Conservation (phyloP, 192 early-diverging fungal species). For the Helicostylum pulchrum region DNA sequence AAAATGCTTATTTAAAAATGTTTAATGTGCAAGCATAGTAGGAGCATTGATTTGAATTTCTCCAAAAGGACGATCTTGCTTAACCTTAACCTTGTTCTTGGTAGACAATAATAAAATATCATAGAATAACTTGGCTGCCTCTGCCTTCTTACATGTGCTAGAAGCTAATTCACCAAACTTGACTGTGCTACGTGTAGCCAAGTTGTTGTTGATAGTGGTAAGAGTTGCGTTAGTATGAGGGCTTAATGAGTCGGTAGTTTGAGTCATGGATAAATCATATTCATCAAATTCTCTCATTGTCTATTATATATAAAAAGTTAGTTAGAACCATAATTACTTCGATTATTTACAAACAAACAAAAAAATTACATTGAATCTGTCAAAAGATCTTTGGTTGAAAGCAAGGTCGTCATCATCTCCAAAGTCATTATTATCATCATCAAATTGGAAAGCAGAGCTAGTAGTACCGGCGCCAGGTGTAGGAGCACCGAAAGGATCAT, state of each 20-base stretch:
- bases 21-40: no score
- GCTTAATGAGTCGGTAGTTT: neutral
- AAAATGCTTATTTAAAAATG: neutral
- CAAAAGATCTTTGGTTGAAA: neutral
- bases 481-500: neutral
- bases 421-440: neutral
- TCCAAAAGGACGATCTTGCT: conserved; percentile 78
- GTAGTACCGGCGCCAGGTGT: neutral
- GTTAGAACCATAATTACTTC: no score
- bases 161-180: conserved; percentile 14
- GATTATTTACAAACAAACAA: no score
- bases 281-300: neutral
- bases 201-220: neutral
- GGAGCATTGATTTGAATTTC: conserved; percentile 67
- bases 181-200: neutral
- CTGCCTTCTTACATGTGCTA: conserved; percentile 52
- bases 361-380: no score
- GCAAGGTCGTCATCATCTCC: neutral
- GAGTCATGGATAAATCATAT: neutral
- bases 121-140: conserved; percentile 86
- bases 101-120: conserved; percentile 90
- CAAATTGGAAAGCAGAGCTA: neutral
- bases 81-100: conserved; percentile 76
- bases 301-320: no score
- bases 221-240: neutral